These are phyloP conservation scores for Lactarius sanguifluus DNA, from an alignment of 768 basidiomycete genomes.

Conservation along the genomic window DNA sequence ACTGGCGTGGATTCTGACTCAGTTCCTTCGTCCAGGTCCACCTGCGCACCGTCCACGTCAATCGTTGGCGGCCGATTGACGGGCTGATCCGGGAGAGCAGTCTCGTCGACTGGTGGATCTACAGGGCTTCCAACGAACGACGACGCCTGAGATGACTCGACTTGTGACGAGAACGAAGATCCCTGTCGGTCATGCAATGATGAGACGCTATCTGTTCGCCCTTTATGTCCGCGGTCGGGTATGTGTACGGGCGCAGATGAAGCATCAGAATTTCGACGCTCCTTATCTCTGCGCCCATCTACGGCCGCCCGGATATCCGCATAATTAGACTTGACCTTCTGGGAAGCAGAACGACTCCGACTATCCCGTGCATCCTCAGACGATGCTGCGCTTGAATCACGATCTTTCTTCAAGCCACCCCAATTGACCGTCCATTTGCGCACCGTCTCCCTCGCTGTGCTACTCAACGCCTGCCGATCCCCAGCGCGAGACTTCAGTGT, in stretches of 20 bases:
- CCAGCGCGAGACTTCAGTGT: conserved; percentile 71
- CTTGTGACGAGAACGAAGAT: conserved; percentile 33
- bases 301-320: conserved; percentile 79
- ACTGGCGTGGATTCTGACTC: not conserved
- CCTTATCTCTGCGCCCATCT: conserved; percentile 53
- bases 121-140: conserved; percentile 24
- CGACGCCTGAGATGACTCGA: conserved; percentile 33
- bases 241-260: conserved; percentile 39
- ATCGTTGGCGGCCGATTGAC: not conserved
- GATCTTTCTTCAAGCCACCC: conserved; percentile 61
- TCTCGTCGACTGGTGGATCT: conserved; percentile 10
- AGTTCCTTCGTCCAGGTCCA: conserved; percentile 1
- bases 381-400: conserved; percentile 16
- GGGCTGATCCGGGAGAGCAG: conserved; percentile 1
- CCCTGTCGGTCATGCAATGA: conserved; percentile 28
- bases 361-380: conserved; percentile 30
- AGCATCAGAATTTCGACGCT: conserved; percentile 29
- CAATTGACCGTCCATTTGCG: conserved; percentile 91
- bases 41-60: conserved; percentile 14
- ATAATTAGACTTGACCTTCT: conserved; percentile 51
- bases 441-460: conserved; percentile 85
- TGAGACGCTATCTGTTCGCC: conserved; percentile 34
- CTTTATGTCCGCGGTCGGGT: conserved; percentile 35
- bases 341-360: conserved; percentile 9
- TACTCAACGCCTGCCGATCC: conserved; percentile 84